Base-by-base conservation (phyloP, 352 stramenopile genomes). In the Phytophthora fragariae region DNA sequence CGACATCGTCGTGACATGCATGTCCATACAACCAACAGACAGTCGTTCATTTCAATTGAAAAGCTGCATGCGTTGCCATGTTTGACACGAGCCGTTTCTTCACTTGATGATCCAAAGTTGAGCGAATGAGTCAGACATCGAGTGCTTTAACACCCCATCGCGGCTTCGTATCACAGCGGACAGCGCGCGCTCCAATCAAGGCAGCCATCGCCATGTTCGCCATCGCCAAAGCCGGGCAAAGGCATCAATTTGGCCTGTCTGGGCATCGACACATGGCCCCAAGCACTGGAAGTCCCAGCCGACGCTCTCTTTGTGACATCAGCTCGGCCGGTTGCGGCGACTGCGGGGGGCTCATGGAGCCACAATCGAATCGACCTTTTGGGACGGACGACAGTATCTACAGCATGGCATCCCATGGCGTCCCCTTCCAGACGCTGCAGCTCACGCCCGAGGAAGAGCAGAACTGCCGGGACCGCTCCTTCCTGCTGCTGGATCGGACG, bases 401-500 rank as follows among this genome's bases (percentile, higher is more conserved):
- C 2, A 27, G 24, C 37, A 77, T 73, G 58, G 35, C 31, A 3
- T 29, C 59, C 2, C 59, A 58, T 57, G 33, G 53, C 12, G 49
- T 71, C 10, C 59, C 73, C 0, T 79, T 79, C 62, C 62, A 62
- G 47, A 52, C 35, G 17, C 49, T 79, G 12, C 60, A 68, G 37
- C 59, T 79, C 27, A 68, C 68, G 47, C 10, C 19, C 21, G 68
- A 79, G 24, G 62, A 79, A 31, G 50, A 79, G 59, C 73, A 76
- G 59, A 58, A 68, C 29, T 76, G 67, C 49, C 68, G 50, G 27
- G 73, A 79, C 12, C 70, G 72, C 10, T 65, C 67, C 8, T 77
- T 78, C 33, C 74, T 78, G 15, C 24, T 81, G 55, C 65, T 81
- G 9, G 74, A 81, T 35, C 41, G 74, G 47, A 78, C 74, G 39